Percentiles rank a stretch among this genome's conserved stretches.
phyloP scores from a whole-genome alignment of 768 basidiomycete genomes.

The Leccinum variicolor region DNA sequence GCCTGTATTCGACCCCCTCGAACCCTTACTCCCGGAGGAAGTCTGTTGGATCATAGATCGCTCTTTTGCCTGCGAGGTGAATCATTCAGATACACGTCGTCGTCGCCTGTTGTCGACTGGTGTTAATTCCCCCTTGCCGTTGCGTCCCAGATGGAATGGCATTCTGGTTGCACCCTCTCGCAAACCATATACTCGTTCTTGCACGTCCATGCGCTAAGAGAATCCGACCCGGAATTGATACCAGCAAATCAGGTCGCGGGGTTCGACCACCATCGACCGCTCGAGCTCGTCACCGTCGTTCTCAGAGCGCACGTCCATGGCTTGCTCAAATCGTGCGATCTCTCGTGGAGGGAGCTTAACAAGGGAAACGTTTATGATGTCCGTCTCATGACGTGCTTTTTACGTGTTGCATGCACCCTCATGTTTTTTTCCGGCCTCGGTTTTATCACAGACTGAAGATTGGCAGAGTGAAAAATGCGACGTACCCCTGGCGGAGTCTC shows the following conservation, averaged over 20 bases:
- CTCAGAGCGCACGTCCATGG: slow-evolving; percentile 66
- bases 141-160: slow-evolving; percentile 75
- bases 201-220: slow-evolving; percentile 62
- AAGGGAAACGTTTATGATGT: slow-evolving; percentile 78
- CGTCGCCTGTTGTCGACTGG: not conserved
- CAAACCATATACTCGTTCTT: slow-evolving; percentile 82
- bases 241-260: slow-evolving; percentile 18
- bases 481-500: slow-evolving; percentile 64
- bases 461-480: slow-evolving; percentile 91
- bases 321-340: slow-evolving; percentile 75
- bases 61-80: slow-evolving; percentile 74
- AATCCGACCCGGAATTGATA: slow-evolving; percentile 56
- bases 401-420: slow-evolving; percentile 7
- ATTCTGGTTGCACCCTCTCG: slow-evolving; percentile 77
- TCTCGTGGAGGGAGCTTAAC: slow-evolving; percentile 79
- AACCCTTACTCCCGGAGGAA: slow-evolving; percentile 69
- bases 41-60: slow-evolving; percentile 87
- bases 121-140: slow-evolving; percentile 2
- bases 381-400: slow-evolving; percentile 30
- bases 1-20: slow-evolving; percentile 59
- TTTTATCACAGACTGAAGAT: slow-evolving; percentile 63
- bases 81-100: slow-evolving; percentile 16
- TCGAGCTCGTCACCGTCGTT: slow-evolving; percentile 64
- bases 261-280: slow-evolving; percentile 47
- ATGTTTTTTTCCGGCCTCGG: slow-evolving; percentile 5